Conservation (phyloP, 2,329 filamentous ascomycete species). For the Colletotrichum endophyticum region DNA sequence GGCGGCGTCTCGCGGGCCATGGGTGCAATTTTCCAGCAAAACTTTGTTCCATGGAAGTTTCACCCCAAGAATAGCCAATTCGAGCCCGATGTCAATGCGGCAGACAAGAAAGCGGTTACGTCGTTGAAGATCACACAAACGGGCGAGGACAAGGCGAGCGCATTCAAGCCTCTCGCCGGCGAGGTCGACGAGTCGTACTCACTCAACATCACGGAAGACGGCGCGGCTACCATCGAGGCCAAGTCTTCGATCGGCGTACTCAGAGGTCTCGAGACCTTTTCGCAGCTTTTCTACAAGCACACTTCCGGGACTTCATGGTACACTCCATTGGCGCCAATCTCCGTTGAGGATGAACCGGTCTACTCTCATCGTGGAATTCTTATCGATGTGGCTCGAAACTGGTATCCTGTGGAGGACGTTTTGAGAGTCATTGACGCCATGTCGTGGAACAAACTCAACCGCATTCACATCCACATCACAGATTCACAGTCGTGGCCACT, state of each 20-base stretch:
- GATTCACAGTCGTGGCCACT: slow-evolving; percentile 88
- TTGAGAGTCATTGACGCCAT: slow-evolving; percentile 77
- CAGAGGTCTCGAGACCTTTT: slow-evolving; percentile 76
- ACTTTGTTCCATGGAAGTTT: slow-evolving; percentile 81
- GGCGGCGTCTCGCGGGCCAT: slow-evolving; percentile 64
- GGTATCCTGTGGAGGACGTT: slow-evolving; percentile 70
- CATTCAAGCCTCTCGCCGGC: slow-evolving; percentile 66
- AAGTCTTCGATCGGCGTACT: slow-evolving; percentile 72
- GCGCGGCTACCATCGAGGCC: slow-evolving; percentile 67
- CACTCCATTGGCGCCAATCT: slow-evolving; percentile 72
- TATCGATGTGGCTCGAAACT: slow-evolving; percentile 78
- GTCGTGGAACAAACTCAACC: slow-evolving; percentile 83
- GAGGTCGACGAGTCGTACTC: slow-evolving; percentile 79
- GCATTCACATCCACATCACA: slow-evolving; percentile 80
- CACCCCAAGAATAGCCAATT: slow-evolving; percentile 66
- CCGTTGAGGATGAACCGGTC: slow-evolving; percentile 74
- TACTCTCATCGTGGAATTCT: slow-evolving; percentile 82
- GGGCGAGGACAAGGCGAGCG: slow-evolving; percentile 53
- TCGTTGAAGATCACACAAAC: slow-evolving; percentile 69
- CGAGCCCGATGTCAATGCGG: slow-evolving; percentile 60
- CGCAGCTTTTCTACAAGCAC: slow-evolving; percentile 80
- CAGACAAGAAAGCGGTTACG: slow-evolving; percentile 54
- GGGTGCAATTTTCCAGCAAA: slow-evolving; percentile 68
- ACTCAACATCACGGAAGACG: slow-evolving; percentile 62
- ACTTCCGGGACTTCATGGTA: slow-evolving; percentile 65